Conservation (phyloP, 345 rosid genomes). For the Schrenkiella parvula region DNA sequence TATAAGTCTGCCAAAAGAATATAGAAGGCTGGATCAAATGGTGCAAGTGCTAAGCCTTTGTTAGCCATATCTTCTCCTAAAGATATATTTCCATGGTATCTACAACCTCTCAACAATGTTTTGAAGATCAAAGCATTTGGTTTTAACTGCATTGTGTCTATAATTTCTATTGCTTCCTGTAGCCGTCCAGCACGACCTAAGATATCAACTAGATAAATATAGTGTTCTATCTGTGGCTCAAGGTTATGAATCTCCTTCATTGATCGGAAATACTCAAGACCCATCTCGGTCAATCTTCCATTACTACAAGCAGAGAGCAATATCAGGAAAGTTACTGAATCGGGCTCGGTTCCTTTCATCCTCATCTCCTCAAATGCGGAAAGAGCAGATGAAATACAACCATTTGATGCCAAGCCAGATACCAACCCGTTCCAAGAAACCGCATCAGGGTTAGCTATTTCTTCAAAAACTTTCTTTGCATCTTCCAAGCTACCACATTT, state of each 20-base stretch:
- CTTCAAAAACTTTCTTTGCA: conserved; percentile 44
- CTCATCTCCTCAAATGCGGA: conserved; percentile 69
- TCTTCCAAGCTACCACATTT: conserved; percentile 43
- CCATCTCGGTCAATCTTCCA: conserved; percentile 48
- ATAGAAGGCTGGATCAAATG: conserved; percentile 50
- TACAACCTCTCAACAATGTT: conserved; percentile 52
- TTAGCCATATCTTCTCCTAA: conserved; percentile 68
- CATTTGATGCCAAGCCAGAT: conserved; percentile 51
- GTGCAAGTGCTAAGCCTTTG: conserved; percentile 50
- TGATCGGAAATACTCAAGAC: conserved; percentile 50
- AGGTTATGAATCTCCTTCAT: conserved; percentile 38
- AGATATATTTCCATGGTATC: conserved; percentile 42
- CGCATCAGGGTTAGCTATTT: conserved; percentile 46
- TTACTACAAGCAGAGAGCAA: conserved; percentile 53
- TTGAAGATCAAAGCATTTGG: conserved; percentile 52
- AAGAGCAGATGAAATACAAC: conserved; percentile 48
- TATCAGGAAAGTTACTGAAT: conserved; percentile 45
- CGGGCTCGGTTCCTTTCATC: conserved; percentile 50
- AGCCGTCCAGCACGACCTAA: conserved; percentile 60
- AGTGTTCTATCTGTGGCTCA: conserved; percentile 51
- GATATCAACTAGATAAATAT: conserved; percentile 46
- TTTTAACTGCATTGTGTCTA: conserved; percentile 46
- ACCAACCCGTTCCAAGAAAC: conserved; percentile 72
- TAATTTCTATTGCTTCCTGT: conserved; percentile 46
- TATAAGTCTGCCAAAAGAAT: conserved; percentile 50